These are phyloP conservation scores for Chenopodium quinoa DNA, from an alignment of 148 eudicot genomes.

Conservation along the genomic window DNA sequence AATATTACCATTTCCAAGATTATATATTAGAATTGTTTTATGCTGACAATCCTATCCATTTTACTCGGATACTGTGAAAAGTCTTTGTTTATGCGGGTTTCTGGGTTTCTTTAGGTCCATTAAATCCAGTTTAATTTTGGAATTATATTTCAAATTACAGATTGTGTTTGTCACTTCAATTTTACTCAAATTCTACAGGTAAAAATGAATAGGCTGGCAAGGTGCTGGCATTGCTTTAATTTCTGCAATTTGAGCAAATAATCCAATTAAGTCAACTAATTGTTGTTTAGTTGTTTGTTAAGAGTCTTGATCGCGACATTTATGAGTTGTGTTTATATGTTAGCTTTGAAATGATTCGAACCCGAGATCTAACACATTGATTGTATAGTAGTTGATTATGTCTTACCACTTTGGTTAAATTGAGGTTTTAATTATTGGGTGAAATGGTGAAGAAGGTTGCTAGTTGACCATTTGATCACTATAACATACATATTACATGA, in stretches of 20 bases:
- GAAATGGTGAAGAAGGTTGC: not conserved
- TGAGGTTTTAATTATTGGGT: not conserved
- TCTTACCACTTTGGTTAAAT: not conserved
- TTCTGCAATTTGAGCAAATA: conserved; percentile 7
- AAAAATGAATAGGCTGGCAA: not conserved
- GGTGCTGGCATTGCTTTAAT: not conserved
- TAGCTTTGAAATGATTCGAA: not conserved
- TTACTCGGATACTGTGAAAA: not conserved
- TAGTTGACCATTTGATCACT: not conserved
- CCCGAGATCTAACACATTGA: not conserved
- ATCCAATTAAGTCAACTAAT: conserved; percentile 2
- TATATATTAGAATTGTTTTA: not conserved
- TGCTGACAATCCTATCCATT: not conserved
- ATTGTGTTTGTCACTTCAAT: conserved; percentile 12
- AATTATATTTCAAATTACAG: not conserved
- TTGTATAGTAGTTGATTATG: not conserved
- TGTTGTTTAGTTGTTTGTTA: not conserved
- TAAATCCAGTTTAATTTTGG: not conserved
- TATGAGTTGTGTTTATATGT: not conserved
- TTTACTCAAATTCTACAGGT: not conserved
- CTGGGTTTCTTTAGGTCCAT: not conserved
- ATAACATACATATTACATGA: not conserved
- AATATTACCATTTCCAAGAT: not conserved
- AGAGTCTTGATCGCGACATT: not conserved
- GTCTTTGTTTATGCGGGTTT: not conserved